Evolutionary conservation across 306 rosid genomes (phyloP).

Genomic region (Cicer pinnatifidum): DNA sequence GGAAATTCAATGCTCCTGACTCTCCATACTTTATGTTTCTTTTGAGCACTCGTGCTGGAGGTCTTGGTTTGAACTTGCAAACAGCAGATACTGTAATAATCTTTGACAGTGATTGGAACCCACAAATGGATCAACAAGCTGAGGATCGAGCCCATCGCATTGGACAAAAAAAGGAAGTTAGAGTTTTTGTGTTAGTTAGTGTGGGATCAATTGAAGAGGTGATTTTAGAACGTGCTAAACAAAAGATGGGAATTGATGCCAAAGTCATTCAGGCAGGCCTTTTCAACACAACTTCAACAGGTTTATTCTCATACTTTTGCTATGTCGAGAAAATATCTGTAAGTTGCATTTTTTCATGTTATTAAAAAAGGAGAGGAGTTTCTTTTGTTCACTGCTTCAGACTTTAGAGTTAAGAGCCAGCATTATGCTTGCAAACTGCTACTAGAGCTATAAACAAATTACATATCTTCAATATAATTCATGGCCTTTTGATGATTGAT

Average conservation of each 20-base stretch:
- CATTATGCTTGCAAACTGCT: conserved; percentile 18
- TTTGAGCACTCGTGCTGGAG: conserved; percentile 99
- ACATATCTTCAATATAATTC: conserved; percentile 8
- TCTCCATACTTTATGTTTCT: conserved; percentile 98
- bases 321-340: conserved; percentile 35
- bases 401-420: conserved; percentile 1
- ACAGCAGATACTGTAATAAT: conserved; percentile 96
- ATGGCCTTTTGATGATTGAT: background rate
- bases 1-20: conserved; percentile 84
- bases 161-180: conserved; percentile 97
- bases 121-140: conserved; percentile 99
- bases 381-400: conserved; percentile 32
- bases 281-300: conserved; percentile 98
- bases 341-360: conserved; percentile 17
- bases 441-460: background rate
- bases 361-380: conserved; percentile 7
- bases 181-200: conserved; percentile 97
- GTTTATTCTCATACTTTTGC: conserved; percentile 51
- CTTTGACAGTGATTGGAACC: conserved; percentile 99
- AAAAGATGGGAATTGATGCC: conserved; percentile 99
- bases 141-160: conserved; percentile 99
- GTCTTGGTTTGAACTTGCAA: conserved; percentile 97
- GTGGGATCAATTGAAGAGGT: conserved; percentile 99
- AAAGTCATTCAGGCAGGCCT: conserved; percentile 99
- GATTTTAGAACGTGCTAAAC: conserved; percentile 97